Base-by-base conservation (phyloP, 345 rosid species). In the Psidium friedrichsthalianum region DNA sequence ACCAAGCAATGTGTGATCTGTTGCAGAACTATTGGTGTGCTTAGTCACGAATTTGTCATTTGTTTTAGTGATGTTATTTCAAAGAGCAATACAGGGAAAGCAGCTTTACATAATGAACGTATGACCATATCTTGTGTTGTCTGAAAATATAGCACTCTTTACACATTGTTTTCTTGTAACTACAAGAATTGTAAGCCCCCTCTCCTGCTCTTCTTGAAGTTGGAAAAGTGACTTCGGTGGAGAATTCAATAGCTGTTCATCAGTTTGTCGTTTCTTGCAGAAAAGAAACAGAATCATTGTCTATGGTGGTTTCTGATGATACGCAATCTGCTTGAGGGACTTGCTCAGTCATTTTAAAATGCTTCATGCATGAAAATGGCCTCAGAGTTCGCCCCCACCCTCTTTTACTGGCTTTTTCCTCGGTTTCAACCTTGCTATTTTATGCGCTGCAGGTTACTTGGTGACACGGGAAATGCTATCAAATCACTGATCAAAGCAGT, bases 361-460 rank as follows among this genome's bases (percentile, higher is more conserved):
- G 1, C 78, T 8, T 69, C 24, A 7, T 69, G 78, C 78, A 32
- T 16, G 47, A 32, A 32, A 69, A 69, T 69, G 78, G 44, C 47
- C 6, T 69, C 3, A 69, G 47, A 69, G 20, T 69, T 69, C 1
- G 0, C 47, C 78, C 78, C 78, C 78, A 69, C 44, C 54, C 57
- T 18, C 44, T 51, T 3, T 44, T 18, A 22, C 20, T 51, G 22
- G 36, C 59, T 1, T 32, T 74, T 32, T 20, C 86, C 42, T 27
- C 1, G 0, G 29, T 44, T 53, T 53, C 57, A 32, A 64, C 51
- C 53, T 56, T 44, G 29, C 49, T 85, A 4, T 29, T 27, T 42
- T 53, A 12, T 32, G 69, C 83, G 25, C 47, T 36, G 42, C 91
- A 95, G 99, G 99, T 92, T 94, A 85, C 95, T 95, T 2, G 94